Percentiles rank a stretch among this genome's conserved stretches.
phyloP scores from a whole-genome alignment of 1,284 basidiomycete species.

The Marasmius oreades region DNA sequence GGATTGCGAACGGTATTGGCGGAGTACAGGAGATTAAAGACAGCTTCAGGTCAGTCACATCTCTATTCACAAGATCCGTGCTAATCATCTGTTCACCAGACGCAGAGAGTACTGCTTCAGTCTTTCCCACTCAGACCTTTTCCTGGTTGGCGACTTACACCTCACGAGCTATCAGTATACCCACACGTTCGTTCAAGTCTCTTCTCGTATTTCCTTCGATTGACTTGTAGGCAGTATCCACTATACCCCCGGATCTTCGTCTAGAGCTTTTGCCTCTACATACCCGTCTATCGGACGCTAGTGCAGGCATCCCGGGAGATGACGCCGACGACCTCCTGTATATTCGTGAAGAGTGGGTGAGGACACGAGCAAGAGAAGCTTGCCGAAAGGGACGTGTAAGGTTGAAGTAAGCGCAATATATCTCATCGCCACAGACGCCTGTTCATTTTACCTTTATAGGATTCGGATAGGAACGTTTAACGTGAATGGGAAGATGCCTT shows the following conservation, averaged over 20 bases:
- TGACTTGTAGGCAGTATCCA: conserved; percentile 6
- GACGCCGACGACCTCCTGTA: conserved; percentile 53
- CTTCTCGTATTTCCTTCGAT: not conserved
- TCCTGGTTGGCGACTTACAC: conserved; percentile 38
- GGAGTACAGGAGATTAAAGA: conserved; percentile 49
- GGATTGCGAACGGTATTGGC: conserved; percentile 39
- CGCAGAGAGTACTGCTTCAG: conserved; percentile 10
- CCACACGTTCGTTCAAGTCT: conserved; percentile 23
- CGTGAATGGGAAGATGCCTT: conserved; percentile 70
- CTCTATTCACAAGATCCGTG: not conserved
- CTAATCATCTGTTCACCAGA: not conserved
- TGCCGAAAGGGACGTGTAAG: conserved; percentile 26
- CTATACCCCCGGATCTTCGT: conserved; percentile 16
- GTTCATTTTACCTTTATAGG: conserved; percentile 27
- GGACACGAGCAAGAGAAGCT: conserved; percentile 32
- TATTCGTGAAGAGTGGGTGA: conserved; percentile 64
- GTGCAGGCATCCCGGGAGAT: conserved; percentile 59
- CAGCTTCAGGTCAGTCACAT: conserved; percentile 29
- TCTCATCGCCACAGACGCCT: not conserved
- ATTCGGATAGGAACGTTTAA: conserved; percentile 76
- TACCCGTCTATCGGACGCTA: conserved; percentile 50
- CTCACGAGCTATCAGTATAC: conserved; percentile 18
- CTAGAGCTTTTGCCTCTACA: conserved; percentile 28
- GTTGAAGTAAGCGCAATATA: conserved; percentile 26
- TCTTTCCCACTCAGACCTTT: conserved; percentile 20